A percentile compares a stretch with the other conserved stretches of the same genome.
Conservation (phyloP, 2,329 filamentous ascomycete species). For the Hymenotorrendiella dingleyae region DNA sequence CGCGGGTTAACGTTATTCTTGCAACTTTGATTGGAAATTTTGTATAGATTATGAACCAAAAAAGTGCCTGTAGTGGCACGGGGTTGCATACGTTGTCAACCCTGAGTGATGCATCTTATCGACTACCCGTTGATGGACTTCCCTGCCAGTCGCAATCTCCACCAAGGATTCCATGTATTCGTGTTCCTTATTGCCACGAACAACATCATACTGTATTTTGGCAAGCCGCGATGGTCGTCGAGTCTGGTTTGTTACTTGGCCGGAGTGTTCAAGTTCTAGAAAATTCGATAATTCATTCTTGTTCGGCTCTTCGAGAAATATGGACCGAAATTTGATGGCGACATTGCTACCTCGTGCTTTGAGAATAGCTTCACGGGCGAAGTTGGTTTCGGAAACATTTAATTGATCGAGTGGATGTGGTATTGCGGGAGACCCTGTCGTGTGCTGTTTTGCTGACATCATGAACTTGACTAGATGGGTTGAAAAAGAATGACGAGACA, state of each 20-base stretch:
- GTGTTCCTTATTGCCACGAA: constrained; percentile 35
- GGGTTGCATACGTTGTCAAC: not conserved
- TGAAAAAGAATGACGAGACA: no score
- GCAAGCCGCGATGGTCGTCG: constrained; percentile 42
- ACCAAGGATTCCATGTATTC: constrained; percentile 38
- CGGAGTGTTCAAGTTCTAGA: constrained; percentile 42
- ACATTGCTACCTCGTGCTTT: constrained; percentile 23
- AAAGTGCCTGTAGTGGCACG: no score
- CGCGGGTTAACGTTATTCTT: constrained; percentile 52
- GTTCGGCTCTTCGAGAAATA: constrained; percentile 50
- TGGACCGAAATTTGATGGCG: constrained; percentile 54
- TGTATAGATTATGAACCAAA: no score
- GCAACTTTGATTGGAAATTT: no score
- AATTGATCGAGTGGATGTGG: constrained; percentile 45
- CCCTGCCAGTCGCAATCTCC: constrained; percentile 47
- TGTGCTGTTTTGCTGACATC: no score
- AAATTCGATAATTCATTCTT: constrained; percentile 47
- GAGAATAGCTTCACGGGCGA: constrained; percentile 45
- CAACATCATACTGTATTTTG: constrained; percentile 51
- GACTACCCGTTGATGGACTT: constrained; percentile 36
- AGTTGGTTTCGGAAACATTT: constrained; percentile 39
- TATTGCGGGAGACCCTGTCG: no score
- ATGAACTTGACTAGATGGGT: no score
- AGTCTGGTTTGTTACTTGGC: constrained; percentile 32
- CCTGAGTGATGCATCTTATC: constrained; percentile 39